Evolutionary conservation across 345 rosid genomes (phyloP).

Genomic region (Lenwebbia sp.): DNA sequence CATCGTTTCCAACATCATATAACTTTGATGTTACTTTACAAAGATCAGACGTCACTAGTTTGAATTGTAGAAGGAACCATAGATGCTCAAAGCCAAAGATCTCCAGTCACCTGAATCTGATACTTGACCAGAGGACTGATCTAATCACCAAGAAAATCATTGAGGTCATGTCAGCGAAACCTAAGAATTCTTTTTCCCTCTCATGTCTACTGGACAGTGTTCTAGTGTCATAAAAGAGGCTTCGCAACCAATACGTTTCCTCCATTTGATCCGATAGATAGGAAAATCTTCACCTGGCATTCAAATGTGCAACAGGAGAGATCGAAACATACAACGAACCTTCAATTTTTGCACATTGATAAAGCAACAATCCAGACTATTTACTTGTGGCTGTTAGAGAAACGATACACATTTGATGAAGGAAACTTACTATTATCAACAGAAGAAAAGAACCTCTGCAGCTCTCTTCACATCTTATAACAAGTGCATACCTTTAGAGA

Average conservation of each 20-base stretch:
- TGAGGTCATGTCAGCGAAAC: neutral
- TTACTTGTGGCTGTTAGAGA: neutral
- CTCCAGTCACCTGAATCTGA: neutral
- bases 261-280: neutral
- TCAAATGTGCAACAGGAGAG: neutral
- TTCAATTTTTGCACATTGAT: neutral
- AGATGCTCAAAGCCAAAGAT: neutral
- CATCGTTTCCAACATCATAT: neutral
- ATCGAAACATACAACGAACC: neutral
- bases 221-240: neutral
- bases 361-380: neutral
- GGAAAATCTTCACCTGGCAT: neutral
- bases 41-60: neutral
- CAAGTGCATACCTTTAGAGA: slow-evolving; percentile 54
- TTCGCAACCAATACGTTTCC: neutral
- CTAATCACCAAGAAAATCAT: neutral
- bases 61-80: neutral
- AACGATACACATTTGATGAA: neutral
- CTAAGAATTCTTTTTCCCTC: neutral
- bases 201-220: neutral
- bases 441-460: neutral
- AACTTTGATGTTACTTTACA: neutral
- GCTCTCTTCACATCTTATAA: neutral
- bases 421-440: neutral
- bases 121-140: neutral